phyloP scores from a whole-genome alignment of 2,329 filamentous ascomycete species.

The Botrytis porri region DNA sequence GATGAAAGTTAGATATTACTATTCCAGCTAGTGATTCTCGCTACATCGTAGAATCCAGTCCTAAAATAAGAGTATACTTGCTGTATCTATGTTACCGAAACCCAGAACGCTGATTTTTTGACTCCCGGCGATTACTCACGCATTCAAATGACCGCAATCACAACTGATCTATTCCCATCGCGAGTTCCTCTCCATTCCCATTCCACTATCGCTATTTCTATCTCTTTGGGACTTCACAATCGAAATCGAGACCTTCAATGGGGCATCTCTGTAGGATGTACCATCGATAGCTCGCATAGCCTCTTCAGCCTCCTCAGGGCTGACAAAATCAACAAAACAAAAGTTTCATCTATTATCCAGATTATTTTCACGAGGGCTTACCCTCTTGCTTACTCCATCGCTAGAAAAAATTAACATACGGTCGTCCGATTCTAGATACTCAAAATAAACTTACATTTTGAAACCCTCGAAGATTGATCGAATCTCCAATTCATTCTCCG shows the following conservation, averaged over 20 bases:
- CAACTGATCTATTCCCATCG: not conserved
- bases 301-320: not conserved
- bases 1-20: accelerated
- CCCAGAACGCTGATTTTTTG: not conserved
- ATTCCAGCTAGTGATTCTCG: not conserved
- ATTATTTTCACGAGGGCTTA: not conserved
- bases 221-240: not conserved
- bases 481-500: slow-evolving; percentile 2
- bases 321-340: slow-evolving; percentile 3
- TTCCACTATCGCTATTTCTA: not conserved
- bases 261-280: not conserved
- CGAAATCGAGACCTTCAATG: not conserved
- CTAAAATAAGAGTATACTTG: not conserved
- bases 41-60: not conserved
- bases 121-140: not conserved
- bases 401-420: not conserved
- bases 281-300: not conserved
- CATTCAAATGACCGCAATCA: not conserved
- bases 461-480: slow-evolving; percentile 3
- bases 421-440: not conserved
- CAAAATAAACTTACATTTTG: not conserved
- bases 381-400: not conserved
- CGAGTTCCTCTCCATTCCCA: not conserved
- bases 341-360: not conserved
- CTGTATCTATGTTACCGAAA: not conserved